Percentiles rank a stretch among this genome's conserved stretches.
Conservation (phyloP, 257 asterid species). For the Primulina tabacum region DNA sequence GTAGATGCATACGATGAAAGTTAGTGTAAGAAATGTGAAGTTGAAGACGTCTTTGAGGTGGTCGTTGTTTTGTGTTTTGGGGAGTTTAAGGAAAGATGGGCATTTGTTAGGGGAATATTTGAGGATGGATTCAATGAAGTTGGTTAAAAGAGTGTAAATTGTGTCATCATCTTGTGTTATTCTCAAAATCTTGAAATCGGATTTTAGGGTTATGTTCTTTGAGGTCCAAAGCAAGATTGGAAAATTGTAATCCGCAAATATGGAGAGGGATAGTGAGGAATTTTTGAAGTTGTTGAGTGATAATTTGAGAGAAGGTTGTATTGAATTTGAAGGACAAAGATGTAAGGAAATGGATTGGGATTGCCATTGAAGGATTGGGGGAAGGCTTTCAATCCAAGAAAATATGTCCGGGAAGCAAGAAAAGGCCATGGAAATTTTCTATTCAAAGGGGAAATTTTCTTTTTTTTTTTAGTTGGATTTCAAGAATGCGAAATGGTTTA, state of each 20-base stretch:
- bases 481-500: slow-evolving; percentile 15
- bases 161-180: slow-evolving; percentile 22
- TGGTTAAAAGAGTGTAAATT: slow-evolving; percentile 28
- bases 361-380: slow-evolving; percentile 48
- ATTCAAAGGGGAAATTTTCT: background rate
- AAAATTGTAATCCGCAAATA: slow-evolving; percentile 53
- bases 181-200: slow-evolving; percentile 25
- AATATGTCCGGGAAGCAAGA: slow-evolving; percentile 52
- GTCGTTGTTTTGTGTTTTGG: slow-evolving; percentile 17
- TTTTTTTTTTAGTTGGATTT: background rate
- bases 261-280: slow-evolving; percentile 42
- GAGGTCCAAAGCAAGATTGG: slow-evolving; percentile 76
- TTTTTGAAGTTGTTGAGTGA: slow-evolving; percentile 37
- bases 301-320: slow-evolving; percentile 61
- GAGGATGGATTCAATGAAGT: slow-evolving; percentile 49
- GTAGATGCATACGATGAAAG: slow-evolving; percentile 68
- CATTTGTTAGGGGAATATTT: slow-evolving; percentile 39
- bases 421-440: slow-evolving; percentile 29
- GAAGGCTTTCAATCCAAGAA: slow-evolving; percentile 61
- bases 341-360: slow-evolving; percentile 36
- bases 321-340: slow-evolving; percentile 50
- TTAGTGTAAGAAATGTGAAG: slow-evolving; percentile 54
- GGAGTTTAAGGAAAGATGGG: slow-evolving; percentile 31
- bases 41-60: slow-evolving; percentile 48
- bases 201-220: slow-evolving; percentile 29